A percentile compares a stretch with the other conserved stretches of the same genome.
These are phyloP conservation scores for Boechera stricta DNA, from an alignment of 345 rosid species.

Conservation along the genomic window DNA sequence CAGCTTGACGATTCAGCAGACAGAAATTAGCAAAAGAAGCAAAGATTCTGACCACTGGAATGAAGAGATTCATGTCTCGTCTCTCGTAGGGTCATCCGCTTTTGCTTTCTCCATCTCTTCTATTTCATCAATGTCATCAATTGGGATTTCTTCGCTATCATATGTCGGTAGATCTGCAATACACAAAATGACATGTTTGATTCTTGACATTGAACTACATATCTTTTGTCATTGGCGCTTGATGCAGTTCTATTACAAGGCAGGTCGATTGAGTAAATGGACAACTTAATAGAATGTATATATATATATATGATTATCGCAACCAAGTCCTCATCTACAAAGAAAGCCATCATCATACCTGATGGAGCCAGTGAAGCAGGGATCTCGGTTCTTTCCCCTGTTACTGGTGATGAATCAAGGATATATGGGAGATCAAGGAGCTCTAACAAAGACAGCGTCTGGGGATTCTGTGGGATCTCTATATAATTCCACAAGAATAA, in stretches of 20 bases:
- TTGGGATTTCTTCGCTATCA: slow-evolving; percentile 71
- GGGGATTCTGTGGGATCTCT: slow-evolving; percentile 74
- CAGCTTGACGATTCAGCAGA: slow-evolving; percentile 8
- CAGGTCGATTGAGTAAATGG: not conserved
- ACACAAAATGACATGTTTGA: slow-evolving; percentile 18
- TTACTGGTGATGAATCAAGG: slow-evolving; percentile 60
- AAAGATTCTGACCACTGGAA: slow-evolving; percentile 2
- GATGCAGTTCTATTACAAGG: not conserved
- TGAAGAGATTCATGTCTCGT: slow-evolving; percentile 26
- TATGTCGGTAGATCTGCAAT: slow-evolving; percentile 46
- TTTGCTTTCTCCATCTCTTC: slow-evolving; percentile 58
- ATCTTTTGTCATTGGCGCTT: slow-evolving; percentile 10
- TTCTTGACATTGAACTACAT: not conserved
- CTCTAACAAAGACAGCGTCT: slow-evolving; percentile 72
- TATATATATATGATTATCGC: not conserved
- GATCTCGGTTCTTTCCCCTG: slow-evolving; percentile 44
- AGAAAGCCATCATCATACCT: slow-evolving; percentile 48
- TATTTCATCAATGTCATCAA: slow-evolving; percentile 75
- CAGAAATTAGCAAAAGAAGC: not conserved
- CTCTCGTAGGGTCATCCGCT: slow-evolving; percentile 40
- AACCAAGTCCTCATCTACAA: not conserved
- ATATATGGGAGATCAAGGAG: slow-evolving; percentile 84
- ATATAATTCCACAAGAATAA: slow-evolving; percentile 25
- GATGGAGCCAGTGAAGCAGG: slow-evolving; percentile 46
- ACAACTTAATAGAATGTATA: slow-evolving; percentile 2